These are phyloP conservation scores for sorghum (Sorghum bicolor) DNA, from an alignment of 176 grass and related monocot species.

Conservation along the genomic window Sorghum_bicolor_NCBIv3 NC_012873.2:63914001-63914500, in stretches of 20 bases:
- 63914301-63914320: constrained; percentile 40
- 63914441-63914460: constrained; percentile 7
- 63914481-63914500: constrained; percentile 22
- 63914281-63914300: constrained; percentile 70
- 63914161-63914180: not conserved
- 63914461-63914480: constrained; percentile 31
- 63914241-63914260: constrained; percentile 6
- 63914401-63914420: constrained; percentile 1
- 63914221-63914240: constrained; percentile 99
- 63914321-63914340: constrained; percentile 7
- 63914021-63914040: not conserved
- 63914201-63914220: constrained; percentile 65
- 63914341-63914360: not conserved
- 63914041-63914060: too few relatives aligned
- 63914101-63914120: not conserved
- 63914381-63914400: not conserved
- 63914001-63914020: constrained; percentile 42
- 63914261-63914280: constrained; percentile 22
- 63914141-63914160: constrained; percentile 8
- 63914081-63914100: not conserved
- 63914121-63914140: not conserved
- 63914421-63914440: constrained; percentile 13
- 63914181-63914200: not conserved
- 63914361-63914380: not conserved
- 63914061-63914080: not conserved